Base-by-base conservation (phyloP, 441 rosid genomes). In the Macaranga tanarius region DNA sequence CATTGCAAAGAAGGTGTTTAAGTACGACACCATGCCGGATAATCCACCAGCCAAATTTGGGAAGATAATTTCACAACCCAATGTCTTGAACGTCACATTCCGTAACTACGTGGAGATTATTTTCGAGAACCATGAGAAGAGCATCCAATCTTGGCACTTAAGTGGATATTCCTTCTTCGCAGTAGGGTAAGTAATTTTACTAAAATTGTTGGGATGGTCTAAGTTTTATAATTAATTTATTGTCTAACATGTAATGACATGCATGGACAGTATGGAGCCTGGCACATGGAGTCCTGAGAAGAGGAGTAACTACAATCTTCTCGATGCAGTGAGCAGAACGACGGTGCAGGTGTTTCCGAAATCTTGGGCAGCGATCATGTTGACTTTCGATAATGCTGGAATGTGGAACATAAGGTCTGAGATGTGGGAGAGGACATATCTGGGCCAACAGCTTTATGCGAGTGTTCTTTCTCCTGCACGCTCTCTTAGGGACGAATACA, bases 381-480 rank as follows among this genome's bases (percentile, higher is more conserved):
- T 91, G 73, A 86, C 97, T 8, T 87, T 91, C 61, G 97, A 91
- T 83, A 91, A 91, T 8, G 86, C 88, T 2, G 97, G 97, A 51
- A 91, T 91, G 97, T 91, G 97, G 97, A 91, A 88, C 80, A 44
- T 91, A 25, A 85, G 95, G 71, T 90, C 97, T 0, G 92, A 91
- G 75, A 75, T 78, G 47, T 76, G 84, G 85, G 92, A 88, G 72
- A 87, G 77, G 51, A 71, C 84, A 3, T 91, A 91, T 80, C 85
- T 91, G 9, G 97, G 97, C 0, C 93, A 91, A 7, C 91, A 91
- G 51, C 22, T 90, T n/a, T 91, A 91, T 57, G 73, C 77, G 2
- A 92, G 95, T 42, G 88, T 87, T 22, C 70, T 82, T 1, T 90
- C 92, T 2, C 97, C 95, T 7, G 84, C 52, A 4, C 81, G 85